Evolutionary conservation across 1,284 basidiomycete species (phyloP).

Genomic region (Apiotrichum gamsii): DNA sequence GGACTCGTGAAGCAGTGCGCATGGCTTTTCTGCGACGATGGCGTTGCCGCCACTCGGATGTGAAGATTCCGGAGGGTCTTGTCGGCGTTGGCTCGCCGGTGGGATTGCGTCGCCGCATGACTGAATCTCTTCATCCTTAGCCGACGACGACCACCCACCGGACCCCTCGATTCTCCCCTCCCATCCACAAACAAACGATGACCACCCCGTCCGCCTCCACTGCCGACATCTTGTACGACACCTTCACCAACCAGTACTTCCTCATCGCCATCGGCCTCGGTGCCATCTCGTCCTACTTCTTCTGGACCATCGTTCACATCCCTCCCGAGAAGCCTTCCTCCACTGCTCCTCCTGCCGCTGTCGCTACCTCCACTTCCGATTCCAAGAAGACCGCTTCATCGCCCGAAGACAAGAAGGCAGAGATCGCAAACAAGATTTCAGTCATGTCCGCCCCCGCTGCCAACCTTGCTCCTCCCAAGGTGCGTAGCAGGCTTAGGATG

Average conservation of each 20-base stretch:
- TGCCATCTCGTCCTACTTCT: constrained; percentile 16
- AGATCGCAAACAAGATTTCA: constrained; percentile 9
- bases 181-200: too few species aligned
- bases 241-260: constrained; percentile 31
- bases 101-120: too few species aligned
- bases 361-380: not conserved
- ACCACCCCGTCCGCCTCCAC: too few species aligned
- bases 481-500: constrained; percentile 20
- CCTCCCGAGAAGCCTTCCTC: not conserved
- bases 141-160: too few species aligned
- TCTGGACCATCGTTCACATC: not conserved
- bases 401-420: constrained; percentile 4
- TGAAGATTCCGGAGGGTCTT: too few species aligned
- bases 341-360: not conserved
- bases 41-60: too few species aligned
- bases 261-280: constrained; percentile 33
- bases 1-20: too few species aligned
- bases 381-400: not conserved
- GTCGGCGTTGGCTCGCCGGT: too few species aligned
- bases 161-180: too few species aligned
- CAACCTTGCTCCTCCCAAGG: constrained; percentile 42
- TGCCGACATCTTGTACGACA: constrained; percentile 28
- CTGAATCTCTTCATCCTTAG: too few species aligned
- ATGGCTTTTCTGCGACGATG: too few species aligned
- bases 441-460: constrained; percentile 46